A percentile compares a stretch with the other conserved stretches of the same genome.
phyloP scores from a whole-genome alignment of 2,329 filamentous ascomycete species.

The Nectriaceae sp. region DNA sequence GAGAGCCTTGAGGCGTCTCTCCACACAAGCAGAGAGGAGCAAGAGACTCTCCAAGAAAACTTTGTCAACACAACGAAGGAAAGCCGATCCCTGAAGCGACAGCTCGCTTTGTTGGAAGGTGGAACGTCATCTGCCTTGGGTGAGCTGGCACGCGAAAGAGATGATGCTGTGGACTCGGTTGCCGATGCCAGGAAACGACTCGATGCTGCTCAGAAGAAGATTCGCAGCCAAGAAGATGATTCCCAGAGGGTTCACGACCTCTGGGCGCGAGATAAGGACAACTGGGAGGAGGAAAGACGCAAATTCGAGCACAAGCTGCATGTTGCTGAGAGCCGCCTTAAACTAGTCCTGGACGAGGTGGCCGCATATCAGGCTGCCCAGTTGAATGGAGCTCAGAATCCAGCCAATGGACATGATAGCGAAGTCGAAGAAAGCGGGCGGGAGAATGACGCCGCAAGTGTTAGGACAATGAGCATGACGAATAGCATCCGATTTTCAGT shows the following conservation, averaged over 20 bases:
- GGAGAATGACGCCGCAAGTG: conserved; percentile 72
- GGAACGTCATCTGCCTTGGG: conserved; percentile 84
- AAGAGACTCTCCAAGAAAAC: conserved; percentile 67
- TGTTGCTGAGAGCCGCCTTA: conserved; percentile 84
- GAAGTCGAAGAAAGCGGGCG: conserved; percentile 63
- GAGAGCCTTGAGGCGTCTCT: conserved; percentile 79
- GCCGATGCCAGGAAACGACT: conserved; percentile 75
- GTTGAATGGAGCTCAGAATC: conserved; percentile 39
- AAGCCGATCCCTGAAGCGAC: conserved; percentile 76
- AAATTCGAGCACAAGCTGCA: conserved; percentile 83
- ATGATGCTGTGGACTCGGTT: conserved; percentile 74
- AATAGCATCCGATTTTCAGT: conserved; percentile 74
- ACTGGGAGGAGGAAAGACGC: conserved; percentile 82
- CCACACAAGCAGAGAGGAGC: conserved; percentile 70
- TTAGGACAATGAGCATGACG: conserved; percentile 71
- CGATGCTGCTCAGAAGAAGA: conserved; percentile 75
- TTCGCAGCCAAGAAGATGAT: conserved; percentile 80
- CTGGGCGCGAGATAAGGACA: conserved; percentile 82
- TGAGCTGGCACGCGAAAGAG: conserved; percentile 81
- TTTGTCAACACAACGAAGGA: conserved; percentile 71
- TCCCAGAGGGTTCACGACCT: conserved; percentile 74
- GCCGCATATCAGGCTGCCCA: conserved; percentile 66
- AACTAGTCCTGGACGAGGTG: conserved; percentile 83
- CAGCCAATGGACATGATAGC: conserved; percentile 47
- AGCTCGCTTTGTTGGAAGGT: conserved; percentile 83